Evolutionary conservation across 495 filamentous ascomycete genomes (phyloP), one percentile per base, ranked within the genome.

Genomic region (Hypomontagnella monticulosa): DNA sequence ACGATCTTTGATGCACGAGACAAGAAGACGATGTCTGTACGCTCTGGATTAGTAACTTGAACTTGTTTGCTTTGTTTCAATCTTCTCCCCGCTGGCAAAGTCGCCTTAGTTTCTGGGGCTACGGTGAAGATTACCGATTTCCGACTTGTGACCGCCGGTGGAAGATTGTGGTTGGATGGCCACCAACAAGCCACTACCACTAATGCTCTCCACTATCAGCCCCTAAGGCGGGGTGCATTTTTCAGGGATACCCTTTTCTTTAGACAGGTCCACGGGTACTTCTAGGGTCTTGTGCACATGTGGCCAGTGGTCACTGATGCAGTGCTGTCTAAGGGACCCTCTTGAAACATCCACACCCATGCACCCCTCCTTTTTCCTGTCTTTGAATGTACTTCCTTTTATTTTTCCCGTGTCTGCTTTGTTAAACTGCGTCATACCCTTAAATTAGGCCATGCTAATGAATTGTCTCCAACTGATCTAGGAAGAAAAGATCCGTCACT

Each of bases 151-250:
- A 67, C 52, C 34, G 43, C 47, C 15, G 23, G 58, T 27, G 4
- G 52, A 15, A 4, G 44, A 40, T 42, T 18, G n/a, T 62, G 64
- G 64, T 62, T 62, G 64, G 56, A 57, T 53, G 36, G 58, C 10
- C 41, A 8, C 34, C 10, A 55, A 30, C 36, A 60, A 59, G 59
- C 49, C 59, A 63, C 65, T 68, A 61, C 48, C 15, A n/a, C 9
- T 38, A 33, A 50, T 44, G 57, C 47, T 63, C 59, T 65, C 66
- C 56, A 55, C 66, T 50, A 44, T 46, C 32, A 57, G 33, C 38
- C 38, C 40, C 61, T 58, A 65, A 38, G 62, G 55, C 60, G 66
- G 66, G 66, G 66, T 69, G 61, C 66, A 69, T 65, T 57, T 65
- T 57, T 61, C 37, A 59, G 33, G 66, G 54, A 57, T 59, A 20